These are phyloP conservation scores for Pythium aphanidermatum DNA, from an alignment of 352 stramenopile genomes.

Conservation along the genomic window DNA sequence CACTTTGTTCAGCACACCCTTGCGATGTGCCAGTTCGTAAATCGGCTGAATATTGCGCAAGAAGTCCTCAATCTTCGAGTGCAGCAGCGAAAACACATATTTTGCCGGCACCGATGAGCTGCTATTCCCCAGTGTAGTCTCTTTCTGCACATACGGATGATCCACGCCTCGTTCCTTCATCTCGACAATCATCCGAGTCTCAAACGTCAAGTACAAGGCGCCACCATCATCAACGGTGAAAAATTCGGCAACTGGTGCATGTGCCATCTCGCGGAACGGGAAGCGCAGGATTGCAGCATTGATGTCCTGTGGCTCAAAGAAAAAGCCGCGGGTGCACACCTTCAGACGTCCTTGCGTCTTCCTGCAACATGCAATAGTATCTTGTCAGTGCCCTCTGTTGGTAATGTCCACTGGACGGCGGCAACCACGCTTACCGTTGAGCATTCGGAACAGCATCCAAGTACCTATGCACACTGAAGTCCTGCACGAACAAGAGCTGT, in stretches of 20 bases:
- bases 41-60: slow-evolving; percentile 60
- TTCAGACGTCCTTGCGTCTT: slow-evolving; percentile 82
- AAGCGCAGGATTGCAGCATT: slow-evolving; percentile 80
- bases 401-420: too few relatives aligned
- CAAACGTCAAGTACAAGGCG: slow-evolving; percentile 62
- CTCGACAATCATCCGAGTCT: slow-evolving; percentile 51
- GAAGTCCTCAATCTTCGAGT: slow-evolving; percentile 82
- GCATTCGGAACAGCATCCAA: slow-evolving; percentile 45
- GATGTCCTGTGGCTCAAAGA: slow-evolving; percentile 89
- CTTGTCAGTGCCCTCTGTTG: too few relatives aligned
- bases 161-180: slow-evolving; percentile 86
- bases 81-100: slow-evolving; percentile 78
- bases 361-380: slow-evolving; percentile 23
- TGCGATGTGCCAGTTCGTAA: slow-evolving; percentile 56
- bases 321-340: slow-evolving; percentile 86
- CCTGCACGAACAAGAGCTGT: slow-evolving; percentile 25
- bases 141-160: slow-evolving; percentile 69
- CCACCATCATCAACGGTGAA: slow-evolving; percentile 37
- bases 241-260: slow-evolving; percentile 50
- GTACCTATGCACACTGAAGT: slow-evolving; percentile 81
- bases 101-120: slow-evolving; percentile 27
- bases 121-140: slow-evolving; percentile 22
- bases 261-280: slow-evolving; percentile 79
- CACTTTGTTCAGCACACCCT: slow-evolving; percentile 76
- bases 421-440: too few relatives aligned